phyloP scores from a whole-genome alignment of 495 filamentous ascomycete species.

The Aspergillus taichungensis region DNA sequence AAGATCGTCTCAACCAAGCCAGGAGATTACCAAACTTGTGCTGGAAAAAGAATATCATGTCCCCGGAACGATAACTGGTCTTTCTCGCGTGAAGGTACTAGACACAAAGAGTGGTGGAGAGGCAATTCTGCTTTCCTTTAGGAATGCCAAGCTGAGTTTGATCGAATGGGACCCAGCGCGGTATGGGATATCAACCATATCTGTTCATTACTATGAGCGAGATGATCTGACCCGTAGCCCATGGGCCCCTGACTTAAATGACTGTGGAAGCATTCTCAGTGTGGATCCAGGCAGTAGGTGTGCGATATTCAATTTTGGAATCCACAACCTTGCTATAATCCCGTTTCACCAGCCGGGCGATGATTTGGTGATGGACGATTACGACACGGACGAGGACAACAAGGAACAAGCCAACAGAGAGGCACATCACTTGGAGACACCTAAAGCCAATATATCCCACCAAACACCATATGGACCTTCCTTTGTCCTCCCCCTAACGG shows the following conservation, averaged over 20 bases:
- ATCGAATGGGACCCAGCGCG: conserved; percentile 88
- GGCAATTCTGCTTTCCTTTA: conserved; percentile 71
- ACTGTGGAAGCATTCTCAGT: conserved; percentile 66
- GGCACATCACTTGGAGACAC: conserved; percentile 15
- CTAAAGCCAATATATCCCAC: conserved; percentile 46
- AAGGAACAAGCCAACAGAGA: conserved; percentile 19
- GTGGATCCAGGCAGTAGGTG: conserved; percentile 90
- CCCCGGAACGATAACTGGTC: conserved; percentile 71
- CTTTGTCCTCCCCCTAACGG: conserved; percentile 78
- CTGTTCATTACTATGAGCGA: conserved; percentile 95
- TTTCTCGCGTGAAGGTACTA: conserved; percentile 63
- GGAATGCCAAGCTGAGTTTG: conserved; percentile 85
- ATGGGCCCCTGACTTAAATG: conserved; percentile 61
- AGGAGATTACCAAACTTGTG: conserved; percentile 64
- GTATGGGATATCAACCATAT: conserved; percentile 71
- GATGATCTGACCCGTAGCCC: conserved; percentile 72
- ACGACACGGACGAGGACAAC: conserved; percentile 69
- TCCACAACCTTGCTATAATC: conserved; percentile 80
- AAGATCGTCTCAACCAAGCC: conserved; percentile 19
- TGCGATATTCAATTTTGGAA: conserved; percentile 85
- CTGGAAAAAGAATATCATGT: conserved; percentile 76
- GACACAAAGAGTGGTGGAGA: conserved; percentile 72
- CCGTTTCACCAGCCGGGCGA: conserved; percentile 81
- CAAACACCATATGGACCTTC: conserved; percentile 81
- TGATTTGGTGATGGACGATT: conserved; percentile 86